Conservation (phyloP, 164 flowering plant genomes). For the Kingdonia uniflora region DNA sequence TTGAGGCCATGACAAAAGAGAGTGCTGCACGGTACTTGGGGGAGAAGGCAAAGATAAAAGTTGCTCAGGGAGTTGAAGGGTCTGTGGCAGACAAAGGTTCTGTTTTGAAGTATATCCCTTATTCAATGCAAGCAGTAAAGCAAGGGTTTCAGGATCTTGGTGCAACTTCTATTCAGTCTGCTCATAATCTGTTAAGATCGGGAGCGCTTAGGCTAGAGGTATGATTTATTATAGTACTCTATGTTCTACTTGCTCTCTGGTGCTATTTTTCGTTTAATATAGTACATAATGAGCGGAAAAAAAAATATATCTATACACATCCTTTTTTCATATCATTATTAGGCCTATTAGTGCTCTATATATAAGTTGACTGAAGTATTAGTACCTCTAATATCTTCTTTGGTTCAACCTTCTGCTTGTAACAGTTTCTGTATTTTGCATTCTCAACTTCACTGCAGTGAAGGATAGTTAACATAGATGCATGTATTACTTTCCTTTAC, state of each 20-base stretch:
- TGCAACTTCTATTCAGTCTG: constrained; percentile 57
- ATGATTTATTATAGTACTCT: constrained; percentile 12
- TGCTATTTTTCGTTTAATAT: not conserved
- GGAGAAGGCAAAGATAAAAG: constrained; percentile 68
- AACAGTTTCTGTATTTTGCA: too few relatives aligned
- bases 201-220: constrained; percentile 72
- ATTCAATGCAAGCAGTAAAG: constrained; percentile 89
- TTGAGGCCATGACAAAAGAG: constrained; percentile 93
- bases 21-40: constrained; percentile 86
- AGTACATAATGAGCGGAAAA: too few relatives aligned
- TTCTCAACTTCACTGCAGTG: too few relatives aligned
- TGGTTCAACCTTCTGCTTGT: not conserved
- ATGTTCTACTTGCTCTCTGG: not conserved
- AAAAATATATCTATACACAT: not conserved
- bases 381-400: not conserved
- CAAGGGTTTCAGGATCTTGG: constrained; percentile 98
- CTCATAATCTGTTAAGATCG: constrained; percentile 65
- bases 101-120: constrained; percentile 65
- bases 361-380: not conserved
- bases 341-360: not conserved
- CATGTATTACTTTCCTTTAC: too few relatives aligned
- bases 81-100: constrained; percentile 88
- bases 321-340: too few relatives aligned
- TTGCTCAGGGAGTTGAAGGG: constrained; percentile 94
- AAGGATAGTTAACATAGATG: too few relatives aligned